Conservation (phyloP, 176 grass and related monocot genomes). For the Coix lacrymajobi region DNA sequence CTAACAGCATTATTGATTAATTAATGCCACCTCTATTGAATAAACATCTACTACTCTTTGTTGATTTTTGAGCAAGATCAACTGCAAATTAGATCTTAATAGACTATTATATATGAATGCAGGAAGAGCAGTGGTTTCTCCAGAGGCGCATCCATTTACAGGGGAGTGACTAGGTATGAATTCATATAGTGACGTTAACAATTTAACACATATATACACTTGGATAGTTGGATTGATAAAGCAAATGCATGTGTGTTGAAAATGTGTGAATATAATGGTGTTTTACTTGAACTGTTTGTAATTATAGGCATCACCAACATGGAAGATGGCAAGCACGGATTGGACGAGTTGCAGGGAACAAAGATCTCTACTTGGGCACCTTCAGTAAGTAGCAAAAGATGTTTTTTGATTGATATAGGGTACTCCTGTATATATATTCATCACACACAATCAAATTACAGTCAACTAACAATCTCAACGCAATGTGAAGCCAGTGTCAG, state of each 20-base stretch:
- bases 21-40: neutral
- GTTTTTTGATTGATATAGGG: neutral
- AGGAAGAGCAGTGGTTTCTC: slow-evolving; percentile 89
- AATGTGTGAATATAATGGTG: neutral
- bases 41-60: neutral
- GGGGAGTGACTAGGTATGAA: slow-evolving; percentile 73
- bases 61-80: neutral
- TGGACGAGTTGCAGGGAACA: slow-evolving; percentile 84
- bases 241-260: neutral
- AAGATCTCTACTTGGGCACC: slow-evolving; percentile 83
- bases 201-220: neutral
- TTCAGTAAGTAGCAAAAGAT: slow-evolving; percentile 53
- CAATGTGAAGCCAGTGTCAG: neutral
- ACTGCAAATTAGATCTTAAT: neutral
- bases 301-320: slow-evolving; percentile 75
- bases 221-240: neutral
- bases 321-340: slow-evolving; percentile 90
- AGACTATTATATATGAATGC: neutral
- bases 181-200: neutral
- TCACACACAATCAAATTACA: neutral
- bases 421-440: neutral
- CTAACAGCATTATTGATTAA: neutral
- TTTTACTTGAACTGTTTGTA: neutral
- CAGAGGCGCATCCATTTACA: slow-evolving; percentile 77
- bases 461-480: neutral